Conservation (phyloP, 345 rosid genomes). For the Gossypium thurberi region DNA sequence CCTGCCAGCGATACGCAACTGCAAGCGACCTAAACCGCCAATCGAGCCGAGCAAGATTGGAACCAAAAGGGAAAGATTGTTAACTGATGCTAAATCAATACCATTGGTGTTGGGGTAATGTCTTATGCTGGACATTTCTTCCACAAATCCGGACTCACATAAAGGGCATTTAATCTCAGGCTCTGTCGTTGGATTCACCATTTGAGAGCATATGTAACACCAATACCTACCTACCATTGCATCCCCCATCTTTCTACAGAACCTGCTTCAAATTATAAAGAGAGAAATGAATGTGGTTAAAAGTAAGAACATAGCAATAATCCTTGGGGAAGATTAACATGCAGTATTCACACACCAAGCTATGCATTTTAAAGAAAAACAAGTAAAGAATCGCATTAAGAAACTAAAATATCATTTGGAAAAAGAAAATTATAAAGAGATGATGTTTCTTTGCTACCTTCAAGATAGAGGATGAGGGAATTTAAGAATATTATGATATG, state of each 20-base stretch:
- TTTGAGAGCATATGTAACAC: conserved; percentile 55
- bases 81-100: conserved; percentile 22
- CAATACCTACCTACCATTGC: conserved; percentile 42
- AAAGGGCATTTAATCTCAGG: conserved; percentile 43
- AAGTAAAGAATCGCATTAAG: too few species aligned
- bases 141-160: conserved; percentile 54
- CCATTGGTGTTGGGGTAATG: conserved; percentile 17
- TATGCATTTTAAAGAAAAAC: too few species aligned
- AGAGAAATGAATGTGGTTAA: not conserved
- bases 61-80: conserved; percentile 31
- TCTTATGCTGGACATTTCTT: conserved; percentile 31
- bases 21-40: conserved; percentile 23
- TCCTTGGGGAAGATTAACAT: not conserved
- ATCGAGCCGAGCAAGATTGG: conserved; percentile 36
- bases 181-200: conserved; percentile 40
- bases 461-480: conserved; percentile 21
- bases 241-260: conserved; percentile 46
- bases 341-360: too few species aligned
- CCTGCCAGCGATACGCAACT: conserved; percentile 12
- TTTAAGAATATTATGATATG: conserved; percentile 1
- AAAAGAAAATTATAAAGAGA: not conserved
- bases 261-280: not conserved
- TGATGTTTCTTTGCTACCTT: conserved; percentile 13
- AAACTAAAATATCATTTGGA: not conserved
- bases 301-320: not conserved